These are phyloP conservation scores for Nannochloropsis oceanica DNA, from an alignment of 108 stramenopile genomes.

Conservation along the genomic window DNA sequence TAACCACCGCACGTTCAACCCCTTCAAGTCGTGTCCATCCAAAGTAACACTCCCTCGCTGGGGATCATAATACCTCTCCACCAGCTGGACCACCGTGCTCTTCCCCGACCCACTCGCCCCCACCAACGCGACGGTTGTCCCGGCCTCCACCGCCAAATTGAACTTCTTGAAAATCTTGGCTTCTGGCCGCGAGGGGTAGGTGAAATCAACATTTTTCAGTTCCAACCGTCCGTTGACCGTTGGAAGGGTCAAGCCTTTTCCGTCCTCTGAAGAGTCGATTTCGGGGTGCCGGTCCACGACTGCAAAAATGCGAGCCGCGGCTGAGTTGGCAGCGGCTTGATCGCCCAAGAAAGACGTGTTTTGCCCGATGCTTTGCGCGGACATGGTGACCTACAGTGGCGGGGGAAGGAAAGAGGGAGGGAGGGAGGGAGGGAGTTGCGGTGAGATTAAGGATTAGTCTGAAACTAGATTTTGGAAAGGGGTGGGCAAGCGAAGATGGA, in stretches of 20 bases:
- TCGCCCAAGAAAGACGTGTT: slow-evolving; percentile 20
- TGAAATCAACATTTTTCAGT: slow-evolving; percentile 54
- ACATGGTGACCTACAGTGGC: not conserved
- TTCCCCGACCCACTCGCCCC: slow-evolving; percentile 70
- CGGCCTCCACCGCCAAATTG: slow-evolving; percentile 55
- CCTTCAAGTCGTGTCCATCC: slow-evolving; percentile 58
- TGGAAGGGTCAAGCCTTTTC: not conserved
- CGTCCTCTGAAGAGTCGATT: slow-evolving; percentile 15
- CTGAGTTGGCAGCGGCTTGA: slow-evolving; percentile 7
- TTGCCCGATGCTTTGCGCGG: slow-evolving; percentile 1
- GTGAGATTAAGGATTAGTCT: not conserved
- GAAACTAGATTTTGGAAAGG: not conserved
- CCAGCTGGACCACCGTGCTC: slow-evolving; percentile 58
- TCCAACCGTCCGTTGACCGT: not conserved
- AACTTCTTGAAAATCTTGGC: slow-evolving; percentile 6
- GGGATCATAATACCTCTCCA: slow-evolving; percentile 88
- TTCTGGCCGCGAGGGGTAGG: slow-evolving; percentile 75
- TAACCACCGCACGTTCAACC: slow-evolving; percentile 54
- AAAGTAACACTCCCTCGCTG: slow-evolving; percentile 50
- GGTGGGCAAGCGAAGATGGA: not conserved
- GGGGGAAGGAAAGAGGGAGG: not conserved
- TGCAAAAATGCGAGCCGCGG: slow-evolving; percentile 20
- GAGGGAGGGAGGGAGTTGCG: not conserved
- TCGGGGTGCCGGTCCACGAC: slow-evolving; percentile 21
- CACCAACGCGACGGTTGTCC: slow-evolving; percentile 73